Base-by-base conservation (phyloP, 2,329 filamentous ascomycete genomes). In the Cordyceps militaris region DNA sequence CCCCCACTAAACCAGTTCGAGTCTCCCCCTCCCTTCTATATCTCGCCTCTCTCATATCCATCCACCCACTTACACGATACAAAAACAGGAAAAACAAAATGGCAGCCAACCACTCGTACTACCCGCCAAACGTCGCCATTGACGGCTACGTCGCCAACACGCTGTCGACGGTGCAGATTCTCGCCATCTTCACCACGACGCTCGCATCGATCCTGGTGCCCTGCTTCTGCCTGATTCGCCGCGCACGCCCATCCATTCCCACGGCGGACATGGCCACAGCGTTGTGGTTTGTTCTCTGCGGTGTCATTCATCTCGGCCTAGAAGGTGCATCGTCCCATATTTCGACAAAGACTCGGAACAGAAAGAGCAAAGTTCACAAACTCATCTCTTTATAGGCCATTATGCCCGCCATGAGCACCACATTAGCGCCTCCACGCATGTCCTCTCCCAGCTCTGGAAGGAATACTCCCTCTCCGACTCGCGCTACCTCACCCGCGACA, bases 231-330 rank as follows among this genome's bases (percentile, higher is more conserved):
- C 62, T 84, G 36, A 76, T 82, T 60, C 81, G 79, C 62, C 72
- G 71, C 59, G 66, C 77, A 42, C 76, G 82, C 19, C 82, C 83
- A 2, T 74, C 70, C 10, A 67, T 89, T 56, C 72, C 74, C 38
- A 68, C 66, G 14, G 67, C 66, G 30, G 86, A 90, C 61, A 75
- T 83, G 57, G 64, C 79, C 19, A 81, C 79, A 4, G 80, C 85
- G 24, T 70, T 88, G 71, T 90, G 88, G 87, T 90, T 90, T 70
- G 79, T 86, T 42, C 74, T 90, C 32, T 87, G 85, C 80, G 78
- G 70, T 73, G 76, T 58, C 54, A 71, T 70, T 55, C 68, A 70
- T 54, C 56, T 69, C 34, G 61, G 67, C 40, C 63, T 73, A 13
- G 70, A 74, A 63, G 66, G 63, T 65, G 52, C 23, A 58, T n/a